Conservation (phyloP, 495 filamentous ascomycete species). For the Hypomontagnella monticulosa region DNA sequence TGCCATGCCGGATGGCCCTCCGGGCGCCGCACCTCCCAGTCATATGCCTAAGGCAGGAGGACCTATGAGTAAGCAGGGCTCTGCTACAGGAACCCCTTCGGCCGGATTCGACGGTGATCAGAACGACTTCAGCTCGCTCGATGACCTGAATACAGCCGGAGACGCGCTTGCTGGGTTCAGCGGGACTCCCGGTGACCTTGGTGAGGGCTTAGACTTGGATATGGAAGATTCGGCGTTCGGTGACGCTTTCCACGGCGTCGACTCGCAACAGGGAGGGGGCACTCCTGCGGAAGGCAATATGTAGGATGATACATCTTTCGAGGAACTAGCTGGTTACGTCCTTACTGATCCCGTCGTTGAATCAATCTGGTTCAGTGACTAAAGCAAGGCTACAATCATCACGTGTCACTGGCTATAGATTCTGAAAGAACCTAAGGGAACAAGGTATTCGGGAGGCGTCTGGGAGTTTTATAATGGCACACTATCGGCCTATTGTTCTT, state of each 20-base stretch:
- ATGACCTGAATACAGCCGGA: slow-evolving; percentile 61
- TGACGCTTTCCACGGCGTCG: slow-evolving; percentile 64
- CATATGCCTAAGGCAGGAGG: slow-evolving; percentile 25
- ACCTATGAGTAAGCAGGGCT: slow-evolving; percentile 48
- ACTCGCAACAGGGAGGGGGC: slow-evolving; percentile 38
- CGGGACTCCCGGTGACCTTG: slow-evolving; percentile 50
- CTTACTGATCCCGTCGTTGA: neutral
- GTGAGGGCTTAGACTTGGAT: slow-evolving; percentile 55
- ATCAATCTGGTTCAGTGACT: neutral
- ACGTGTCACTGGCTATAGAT: neutral
- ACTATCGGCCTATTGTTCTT: neutral
- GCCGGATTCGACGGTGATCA: slow-evolving; percentile 52
- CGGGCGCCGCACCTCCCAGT: slow-evolving; percentile 21
- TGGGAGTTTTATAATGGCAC: neutral
- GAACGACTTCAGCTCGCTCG: slow-evolving; percentile 64
- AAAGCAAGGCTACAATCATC: neutral
- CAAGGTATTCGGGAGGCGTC: slow-evolving; percentile 10
- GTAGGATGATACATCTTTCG: slow-evolving; percentile 20
- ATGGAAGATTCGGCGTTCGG: slow-evolving; percentile 67
- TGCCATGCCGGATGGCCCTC: slow-evolving; percentile 42
- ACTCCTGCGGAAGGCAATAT: slow-evolving; percentile 43
- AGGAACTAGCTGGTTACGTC: neutral
- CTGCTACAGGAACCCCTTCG: slow-evolving; percentile 53
- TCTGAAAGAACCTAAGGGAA: neutral
- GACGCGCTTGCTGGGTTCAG: slow-evolving; percentile 59